Conservation (phyloP, 768 basidiomycete species). For the Trametes cingulata region DNA sequence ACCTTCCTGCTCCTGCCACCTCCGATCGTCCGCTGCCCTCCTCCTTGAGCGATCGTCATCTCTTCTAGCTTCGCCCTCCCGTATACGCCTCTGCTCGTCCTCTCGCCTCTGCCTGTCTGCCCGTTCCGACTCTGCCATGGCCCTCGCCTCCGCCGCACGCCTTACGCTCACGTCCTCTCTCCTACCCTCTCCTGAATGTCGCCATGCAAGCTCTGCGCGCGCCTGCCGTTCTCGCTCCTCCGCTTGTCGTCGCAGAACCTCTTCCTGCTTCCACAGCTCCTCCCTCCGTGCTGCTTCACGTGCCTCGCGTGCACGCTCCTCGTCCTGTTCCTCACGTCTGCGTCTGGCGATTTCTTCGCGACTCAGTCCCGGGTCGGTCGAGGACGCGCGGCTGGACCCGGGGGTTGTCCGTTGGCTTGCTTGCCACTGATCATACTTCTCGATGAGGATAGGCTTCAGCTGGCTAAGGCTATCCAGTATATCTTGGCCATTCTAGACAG, state of each 20-base stretch:
- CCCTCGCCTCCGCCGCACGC: slow-evolving; percentile 24
- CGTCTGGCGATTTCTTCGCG: slow-evolving; percentile 30
- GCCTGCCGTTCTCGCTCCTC: slow-evolving; percentile 26
- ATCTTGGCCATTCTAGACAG: slow-evolving; percentile 66
- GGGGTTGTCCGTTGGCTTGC: slow-evolving; percentile 13
- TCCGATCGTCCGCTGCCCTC: slow-evolving; percentile 31
- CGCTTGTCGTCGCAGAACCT: slow-evolving; percentile 23
- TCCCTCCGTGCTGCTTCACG: slow-evolving; percentile 37
- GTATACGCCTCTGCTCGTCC: slow-evolving; percentile 31
- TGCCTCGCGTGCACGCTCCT: slow-evolving; percentile 40
- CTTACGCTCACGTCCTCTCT: slow-evolving; percentile 24
- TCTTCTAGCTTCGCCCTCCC: slow-evolving; percentile 17
- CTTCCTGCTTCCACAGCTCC: slow-evolving; percentile 38
- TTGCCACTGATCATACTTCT: slow-evolving; percentile 64
- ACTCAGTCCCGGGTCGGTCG: slow-evolving; percentile 18
- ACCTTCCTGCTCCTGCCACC: slow-evolving; percentile 53
- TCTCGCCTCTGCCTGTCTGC: slow-evolving; percentile 31
- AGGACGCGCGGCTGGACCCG: slow-evolving; percentile 17
- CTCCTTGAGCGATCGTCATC: slow-evolving; percentile 27
- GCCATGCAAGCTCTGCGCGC: slow-evolving; percentile 24
- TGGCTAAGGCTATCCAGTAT: slow-evolving; percentile 66
- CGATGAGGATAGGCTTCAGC: slow-evolving; percentile 64
- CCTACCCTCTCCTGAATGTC: slow-evolving; percentile 20
- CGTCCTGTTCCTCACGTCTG: slow-evolving; percentile 36
- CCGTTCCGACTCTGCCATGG: slow-evolving; percentile 26